Base-by-base conservation (phyloP, 257 asterid species). In the Ilex asprella region DNA sequence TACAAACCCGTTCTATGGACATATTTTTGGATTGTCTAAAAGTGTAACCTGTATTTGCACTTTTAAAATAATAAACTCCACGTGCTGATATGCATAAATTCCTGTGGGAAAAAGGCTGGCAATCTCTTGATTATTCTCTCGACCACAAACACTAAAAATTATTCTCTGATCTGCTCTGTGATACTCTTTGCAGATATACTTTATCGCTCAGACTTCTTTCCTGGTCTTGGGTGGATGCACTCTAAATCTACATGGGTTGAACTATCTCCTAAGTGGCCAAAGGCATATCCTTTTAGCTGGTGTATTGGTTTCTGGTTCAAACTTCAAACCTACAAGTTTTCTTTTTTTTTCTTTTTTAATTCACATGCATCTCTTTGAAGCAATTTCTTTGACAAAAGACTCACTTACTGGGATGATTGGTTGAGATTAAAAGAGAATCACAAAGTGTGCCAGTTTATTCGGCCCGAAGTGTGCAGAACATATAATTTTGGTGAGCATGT, bases 221-320 rank as follows among this genome's bases (percentile, higher is more conserved):
- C 99, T 44, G 99, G 99, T 73, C 99, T 93, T 59, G 99, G 99
- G 55, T 93, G 99, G 99, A 93, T 93, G 99, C 95, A 89, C 15
- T 62, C 97, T 55, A 87, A 64, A 70, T 85, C 96, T 69, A 87
- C 79, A 29, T 93, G 99, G 99, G 88, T 87, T 71, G 99, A 93
- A 74, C 73, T 93, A 71, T 89, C 99, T 69, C 96, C 99, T 44
- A 93, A 93, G 81, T 93, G 99, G 99, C 99, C 99, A 15, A 89
- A 93, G 73, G 99, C 99, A 89, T 93, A 93, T 93, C 99, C 99
- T 92, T 82, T 61, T 72, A 29, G 59, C 68, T 39, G 54, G 60
- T 62, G n/a, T 53, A 39, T 53, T 31, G 53, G 30, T 54, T 72
- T 49, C 54, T 63, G 62, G 55, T 54, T 43, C 35, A 52, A 59